Conservation (phyloP, 2,329 filamentous ascomycete species). For the Hypoxylon sp. region DNA sequence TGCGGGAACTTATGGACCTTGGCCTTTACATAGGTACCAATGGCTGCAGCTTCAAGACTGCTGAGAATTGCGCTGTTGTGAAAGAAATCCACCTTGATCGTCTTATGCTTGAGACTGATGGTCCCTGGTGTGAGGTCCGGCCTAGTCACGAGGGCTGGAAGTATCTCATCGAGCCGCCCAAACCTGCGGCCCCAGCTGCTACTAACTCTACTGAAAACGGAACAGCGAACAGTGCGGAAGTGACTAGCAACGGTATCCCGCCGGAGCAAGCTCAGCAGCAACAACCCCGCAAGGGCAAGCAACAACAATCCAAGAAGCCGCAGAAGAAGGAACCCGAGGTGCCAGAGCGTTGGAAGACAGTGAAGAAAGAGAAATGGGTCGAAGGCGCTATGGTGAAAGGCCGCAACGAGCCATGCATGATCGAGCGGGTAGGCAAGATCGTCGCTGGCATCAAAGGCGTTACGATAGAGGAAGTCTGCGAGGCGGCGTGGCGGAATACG, state of each 20-base stretch:
- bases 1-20: constrained; percentile 82
- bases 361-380: constrained; percentile 97
- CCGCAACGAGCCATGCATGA: constrained; percentile 91
- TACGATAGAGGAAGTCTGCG: constrained; percentile 83
- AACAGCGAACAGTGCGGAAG: constrained; percentile 6
- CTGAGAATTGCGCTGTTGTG: constrained; percentile 89
- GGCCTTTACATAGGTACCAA: constrained; percentile 96
- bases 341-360: constrained; percentile 80
- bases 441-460: constrained; percentile 89
- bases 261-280: constrained; percentile 25
- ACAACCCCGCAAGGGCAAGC: constrained; percentile 28
- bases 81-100: constrained; percentile 81
- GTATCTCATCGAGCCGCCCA: constrained; percentile 66
- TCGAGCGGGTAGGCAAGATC: constrained; percentile 88
- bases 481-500: constrained; percentile 89
- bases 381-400: constrained; percentile 93
- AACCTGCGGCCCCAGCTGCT: constrained; percentile 12
- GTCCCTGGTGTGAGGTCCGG: constrained; percentile 96
- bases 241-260: not conserved
- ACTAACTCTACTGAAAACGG: not conserved
- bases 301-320: constrained; percentile 58
- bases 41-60: constrained; percentile 95
- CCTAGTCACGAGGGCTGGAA: constrained; percentile 88
- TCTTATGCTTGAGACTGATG: constrained; percentile 96
- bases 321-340: constrained; percentile 76